Percentiles rank a stretch among this genome's conserved stretches.
phyloP scores from a whole-genome alignment of 345 rosid species.

The Microthlaspi erraticum region DNA sequence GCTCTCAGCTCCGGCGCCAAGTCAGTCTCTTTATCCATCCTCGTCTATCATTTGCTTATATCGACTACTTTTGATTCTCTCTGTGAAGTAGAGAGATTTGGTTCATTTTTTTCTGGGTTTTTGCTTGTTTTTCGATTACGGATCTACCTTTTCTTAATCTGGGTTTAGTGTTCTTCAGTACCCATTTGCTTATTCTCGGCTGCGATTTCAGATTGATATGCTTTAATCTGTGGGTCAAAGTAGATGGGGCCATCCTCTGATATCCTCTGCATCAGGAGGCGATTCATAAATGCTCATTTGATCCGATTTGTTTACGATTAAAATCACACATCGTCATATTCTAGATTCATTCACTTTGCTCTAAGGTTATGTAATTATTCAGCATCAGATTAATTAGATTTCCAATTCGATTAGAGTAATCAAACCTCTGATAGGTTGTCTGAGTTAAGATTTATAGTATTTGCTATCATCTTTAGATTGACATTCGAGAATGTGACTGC shows the following conservation, averaged over 20 bases:
- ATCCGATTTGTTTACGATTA: constrained; percentile 7
- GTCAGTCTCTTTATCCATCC: constrained; percentile 45
- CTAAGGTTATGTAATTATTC: constrained; percentile 1
- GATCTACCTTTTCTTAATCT: constrained; percentile 41
- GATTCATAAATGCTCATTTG: constrained; percentile 28
- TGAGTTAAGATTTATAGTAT: neutral
- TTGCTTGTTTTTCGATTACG: constrained; percentile 22
- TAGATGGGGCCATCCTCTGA: constrained; percentile 23
- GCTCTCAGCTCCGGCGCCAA: constrained; percentile 66
- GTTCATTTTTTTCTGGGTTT: constrained; percentile 31
- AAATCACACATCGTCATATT: neutral
- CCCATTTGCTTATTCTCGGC: constrained; percentile 27
- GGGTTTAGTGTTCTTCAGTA: neutral
- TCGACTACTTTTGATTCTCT: constrained; percentile 30
- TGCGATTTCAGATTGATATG: neutral
- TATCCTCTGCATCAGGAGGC: constrained; percentile 12
- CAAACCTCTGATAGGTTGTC: neutral
- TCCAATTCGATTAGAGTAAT: neutral
- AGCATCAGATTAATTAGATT: neutral
- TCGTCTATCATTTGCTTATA: neutral
- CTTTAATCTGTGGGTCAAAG: constrained; percentile 18
- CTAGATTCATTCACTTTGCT: constrained; percentile 24
- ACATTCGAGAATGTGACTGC: neutral
- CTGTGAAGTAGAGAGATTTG: constrained; percentile 25
- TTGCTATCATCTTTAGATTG: constrained; percentile 14